These are phyloP conservation scores for Lasiodiplodia theobromae DNA, from an alignment of 2,329 filamentous ascomycete species.

Conservation along the genomic window DNA sequence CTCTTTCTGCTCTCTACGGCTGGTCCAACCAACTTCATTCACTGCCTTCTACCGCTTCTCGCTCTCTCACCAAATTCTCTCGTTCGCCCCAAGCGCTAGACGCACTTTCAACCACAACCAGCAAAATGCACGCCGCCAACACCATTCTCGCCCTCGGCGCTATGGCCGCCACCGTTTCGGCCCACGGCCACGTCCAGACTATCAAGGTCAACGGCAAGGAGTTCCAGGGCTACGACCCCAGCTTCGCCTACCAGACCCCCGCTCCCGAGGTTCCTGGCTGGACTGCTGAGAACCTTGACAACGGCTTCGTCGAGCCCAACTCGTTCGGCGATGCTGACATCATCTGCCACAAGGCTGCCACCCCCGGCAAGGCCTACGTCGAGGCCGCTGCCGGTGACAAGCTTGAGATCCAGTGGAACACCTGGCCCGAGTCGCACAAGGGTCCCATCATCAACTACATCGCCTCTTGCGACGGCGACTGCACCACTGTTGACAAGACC, in stretches of 20 bases:
- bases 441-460: constrained; percentile 50
- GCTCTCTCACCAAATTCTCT: constrained; percentile 20
- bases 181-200: constrained; percentile 42
- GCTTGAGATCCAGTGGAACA: constrained; percentile 44
- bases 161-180: constrained; percentile 35
- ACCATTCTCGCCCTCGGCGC: constrained; percentile 38
- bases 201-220: constrained; percentile 40
- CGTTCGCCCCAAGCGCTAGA: constrained; percentile 22
- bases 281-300: constrained; percentile 45
- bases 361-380: constrained; percentile 42
- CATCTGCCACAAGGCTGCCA: constrained; percentile 46
- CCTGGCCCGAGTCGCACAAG: constrained; percentile 46
- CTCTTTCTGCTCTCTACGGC: constrained; percentile 21
- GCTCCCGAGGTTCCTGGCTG: constrained; percentile 43
- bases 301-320: constrained; percentile 44
- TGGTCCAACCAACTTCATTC: constrained; percentile 29
- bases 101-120: constrained; percentile 20
- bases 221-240: constrained; percentile 43
- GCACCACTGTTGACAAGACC: constrained; percentile 43
- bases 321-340: constrained; percentile 40
- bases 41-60: constrained; percentile 25
- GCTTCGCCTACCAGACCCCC: constrained; percentile 40
- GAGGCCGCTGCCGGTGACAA: constrained; percentile 44
- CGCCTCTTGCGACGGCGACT: constrained; percentile 43
- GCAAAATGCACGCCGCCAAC: constrained; percentile 41